phyloP scores from a whole-genome alignment of 78 protist genomes.

The Chrysochromulina tobinii region DNA sequence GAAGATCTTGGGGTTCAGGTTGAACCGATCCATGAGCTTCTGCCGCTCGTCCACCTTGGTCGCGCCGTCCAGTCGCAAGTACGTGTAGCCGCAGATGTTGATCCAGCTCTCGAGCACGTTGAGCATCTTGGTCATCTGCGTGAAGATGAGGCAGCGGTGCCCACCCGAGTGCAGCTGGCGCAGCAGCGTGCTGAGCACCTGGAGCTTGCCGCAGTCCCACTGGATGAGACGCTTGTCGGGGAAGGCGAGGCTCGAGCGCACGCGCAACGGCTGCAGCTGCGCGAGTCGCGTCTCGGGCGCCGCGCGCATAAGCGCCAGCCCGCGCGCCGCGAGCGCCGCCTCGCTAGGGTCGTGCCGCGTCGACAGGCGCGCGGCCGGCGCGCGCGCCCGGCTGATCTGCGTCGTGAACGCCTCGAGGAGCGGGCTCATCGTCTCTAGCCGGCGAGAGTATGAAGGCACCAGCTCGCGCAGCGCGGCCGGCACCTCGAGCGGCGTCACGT shows the following conservation, averaged over 20 bases:
- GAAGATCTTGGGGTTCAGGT: slow-evolving; percentile 70
- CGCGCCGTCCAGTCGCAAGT: slow-evolving; percentile 94
- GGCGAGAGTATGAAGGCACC: background rate
- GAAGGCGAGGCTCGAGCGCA: slow-evolving; percentile 58
- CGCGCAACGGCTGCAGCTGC: slow-evolving; percentile 15
- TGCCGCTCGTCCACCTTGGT: slow-evolving; percentile 86
- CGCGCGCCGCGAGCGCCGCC: background rate
- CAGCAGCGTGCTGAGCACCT: slow-evolving; percentile 58
- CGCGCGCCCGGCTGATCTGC: slow-evolving; percentile 37
- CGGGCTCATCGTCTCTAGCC: background rate
- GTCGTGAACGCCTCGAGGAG: background rate
- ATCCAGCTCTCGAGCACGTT: slow-evolving; percentile 91
- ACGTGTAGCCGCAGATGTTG: slow-evolving; percentile 70
- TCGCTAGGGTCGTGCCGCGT: slow-evolving; percentile 4
- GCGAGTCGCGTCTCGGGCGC: background rate
- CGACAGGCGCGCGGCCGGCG: background rate
- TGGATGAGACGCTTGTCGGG: slow-evolving; percentile 91
- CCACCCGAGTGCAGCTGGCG: slow-evolving; percentile 64
- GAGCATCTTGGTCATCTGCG: slow-evolving; percentile 82
- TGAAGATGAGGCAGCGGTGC: slow-evolving; percentile 71
- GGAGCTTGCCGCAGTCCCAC: slow-evolving; percentile 96
- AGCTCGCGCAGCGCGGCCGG: slow-evolving; percentile 19
- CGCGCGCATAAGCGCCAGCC: background rate
- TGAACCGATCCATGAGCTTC: slow-evolving; percentile 83
- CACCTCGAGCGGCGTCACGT: slow-evolving; percentile 3